A percentile compares a stretch with the other conserved stretches of the same genome.
These are phyloP conservation scores for Mariannaea sp. DNA, from an alignment of 2,329 filamentous ascomycete species.

Conservation along the genomic window DNA sequence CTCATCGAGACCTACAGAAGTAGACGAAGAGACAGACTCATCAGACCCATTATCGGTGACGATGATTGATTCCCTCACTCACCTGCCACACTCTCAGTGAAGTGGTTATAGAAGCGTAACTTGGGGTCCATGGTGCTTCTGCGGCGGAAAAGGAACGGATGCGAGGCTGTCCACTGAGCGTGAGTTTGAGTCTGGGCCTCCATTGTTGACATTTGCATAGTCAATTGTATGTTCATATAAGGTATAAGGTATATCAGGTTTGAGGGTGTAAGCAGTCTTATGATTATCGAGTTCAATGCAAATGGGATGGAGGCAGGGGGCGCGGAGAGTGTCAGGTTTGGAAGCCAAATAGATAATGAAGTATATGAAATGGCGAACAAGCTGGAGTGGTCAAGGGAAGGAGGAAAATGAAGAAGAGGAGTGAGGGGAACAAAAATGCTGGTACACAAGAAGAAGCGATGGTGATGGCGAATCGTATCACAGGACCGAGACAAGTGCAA, in stretches of 20 bases:
- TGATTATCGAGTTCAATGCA: background rate
- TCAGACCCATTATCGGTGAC: background rate
- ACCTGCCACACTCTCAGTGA: slow-evolving; percentile 77
- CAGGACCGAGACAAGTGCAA: slow-evolving; percentile 9
- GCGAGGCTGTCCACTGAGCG: slow-evolving; percentile 31
- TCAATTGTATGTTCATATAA: slow-evolving; percentile 15
- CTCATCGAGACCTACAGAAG: slow-evolving; percentile 70
- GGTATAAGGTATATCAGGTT: too few relatives aligned
- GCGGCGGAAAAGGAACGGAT: slow-evolving; percentile 33
- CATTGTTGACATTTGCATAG: slow-evolving; percentile 28
- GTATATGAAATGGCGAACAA: too few relatives aligned
- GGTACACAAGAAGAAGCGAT: slow-evolving; percentile 15
- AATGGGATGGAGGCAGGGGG: too few relatives aligned
- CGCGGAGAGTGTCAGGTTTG: too few relatives aligned
- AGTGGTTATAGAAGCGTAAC: slow-evolving; percentile 83
- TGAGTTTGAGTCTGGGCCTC: slow-evolving; percentile 34
- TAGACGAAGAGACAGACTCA: background rate
- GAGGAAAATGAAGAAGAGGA: too few relatives aligned
- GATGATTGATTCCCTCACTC: slow-evolving; percentile 36
- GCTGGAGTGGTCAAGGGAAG: background rate
- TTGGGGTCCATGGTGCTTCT: slow-evolving; percentile 54
- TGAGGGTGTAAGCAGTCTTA: background rate
- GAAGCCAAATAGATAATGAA: background rate
- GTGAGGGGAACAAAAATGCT: too few relatives aligned
- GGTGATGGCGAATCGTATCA: slow-evolving; percentile 18